A percentile compares a stretch with the other conserved stretches of the same genome.
phyloP scores from a whole-genome alignment of 1,284 basidiomycete species.

The Spongispora temasekensis region DNA sequence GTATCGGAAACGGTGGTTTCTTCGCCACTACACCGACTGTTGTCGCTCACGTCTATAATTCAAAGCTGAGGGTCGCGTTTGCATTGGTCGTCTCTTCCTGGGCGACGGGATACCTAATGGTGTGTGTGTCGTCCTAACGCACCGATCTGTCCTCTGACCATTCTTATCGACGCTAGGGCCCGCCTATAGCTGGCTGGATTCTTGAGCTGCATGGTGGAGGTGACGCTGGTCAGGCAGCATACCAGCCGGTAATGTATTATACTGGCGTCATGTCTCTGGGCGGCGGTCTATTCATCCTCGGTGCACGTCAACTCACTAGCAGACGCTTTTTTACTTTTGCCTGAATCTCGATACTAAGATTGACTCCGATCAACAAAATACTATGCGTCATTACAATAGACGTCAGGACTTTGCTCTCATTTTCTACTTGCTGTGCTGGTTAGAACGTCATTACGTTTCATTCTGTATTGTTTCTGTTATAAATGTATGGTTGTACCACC shows the following conservation, averaged over 20 bases:
- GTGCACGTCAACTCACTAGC: conserved; percentile 9
- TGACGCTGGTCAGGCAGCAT: conserved; percentile 22
- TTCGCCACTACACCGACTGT: conserved; percentile 38
- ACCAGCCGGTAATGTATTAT: conserved; percentile 36
- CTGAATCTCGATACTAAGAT: conserved; percentile 1
- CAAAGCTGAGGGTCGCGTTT: conserved; percentile 29
- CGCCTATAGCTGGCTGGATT: conserved; percentile 33
- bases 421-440: no score
- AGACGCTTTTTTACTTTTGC: conserved; percentile 16
- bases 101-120: conserved; percentile 31
- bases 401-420: no score
- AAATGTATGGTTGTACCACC: no score
- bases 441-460: no score
- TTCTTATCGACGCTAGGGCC: conserved; percentile 7
- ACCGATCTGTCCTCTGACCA: neutral
- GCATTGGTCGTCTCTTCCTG: conserved; percentile 38
- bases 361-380: no score
- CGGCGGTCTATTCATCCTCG: conserved; percentile 23
- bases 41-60: conserved; percentile 31
- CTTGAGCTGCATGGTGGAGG: conserved; percentile 29
- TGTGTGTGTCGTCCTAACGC: conserved; percentile 10
- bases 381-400: no score
- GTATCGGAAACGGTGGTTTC: conserved; percentile 37
- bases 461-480: no score
- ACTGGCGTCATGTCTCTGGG: conserved; percentile 30